A percentile compares a stretch with the other conserved stretches of the same genome.
phyloP scores from a whole-genome alignment of 768 basidiomycete genomes.

The Lactarius akahatsu region DNA sequence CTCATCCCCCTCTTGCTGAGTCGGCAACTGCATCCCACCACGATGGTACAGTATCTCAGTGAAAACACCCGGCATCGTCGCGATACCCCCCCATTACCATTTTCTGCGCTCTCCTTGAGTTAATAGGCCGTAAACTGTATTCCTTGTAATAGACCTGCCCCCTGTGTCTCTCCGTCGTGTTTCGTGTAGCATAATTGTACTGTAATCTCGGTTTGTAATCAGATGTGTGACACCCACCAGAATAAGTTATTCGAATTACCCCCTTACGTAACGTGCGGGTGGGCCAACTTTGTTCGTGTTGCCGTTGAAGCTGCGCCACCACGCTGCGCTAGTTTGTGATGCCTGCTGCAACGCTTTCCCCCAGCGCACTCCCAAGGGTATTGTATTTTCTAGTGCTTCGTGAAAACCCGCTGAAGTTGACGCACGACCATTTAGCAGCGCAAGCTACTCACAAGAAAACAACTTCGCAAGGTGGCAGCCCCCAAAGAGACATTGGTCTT shows the following conservation, averaged over 20 bases:
- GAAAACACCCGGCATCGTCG: background rate
- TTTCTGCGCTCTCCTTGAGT: slow-evolving; percentile 7
- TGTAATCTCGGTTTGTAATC: slow-evolving; percentile 27
- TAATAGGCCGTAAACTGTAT: slow-evolving; percentile 6
- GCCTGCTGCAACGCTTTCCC: background rate
- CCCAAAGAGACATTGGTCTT: background rate
- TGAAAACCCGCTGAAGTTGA: background rate
- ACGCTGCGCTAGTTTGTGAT: background rate
- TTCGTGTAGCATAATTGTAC: slow-evolving; percentile 20
- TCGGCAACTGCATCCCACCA: slow-evolving; percentile 5
- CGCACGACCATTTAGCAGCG: slow-evolving; percentile 9
- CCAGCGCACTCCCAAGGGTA: slow-evolving; percentile 1
- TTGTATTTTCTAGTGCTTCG: background rate
- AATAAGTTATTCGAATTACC: background rate
- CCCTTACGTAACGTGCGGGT: slow-evolving; percentile 9
- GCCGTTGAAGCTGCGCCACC: background rate
- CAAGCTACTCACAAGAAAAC: slow-evolving; percentile 26
- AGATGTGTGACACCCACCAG: background rate
- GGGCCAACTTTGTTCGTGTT: background rate
- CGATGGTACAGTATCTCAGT: slow-evolving; percentile 14
- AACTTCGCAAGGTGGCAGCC: slow-evolving; percentile 29
- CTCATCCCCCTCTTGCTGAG: slow-evolving; percentile 10
- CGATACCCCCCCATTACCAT: slow-evolving; percentile 20
- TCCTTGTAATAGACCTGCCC: slow-evolving; percentile 8
- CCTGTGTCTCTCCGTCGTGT: slow-evolving; percentile 9